Base-by-base conservation (phyloP, 106 monocot genomes). In the Xerophyta viscosa region DNA sequence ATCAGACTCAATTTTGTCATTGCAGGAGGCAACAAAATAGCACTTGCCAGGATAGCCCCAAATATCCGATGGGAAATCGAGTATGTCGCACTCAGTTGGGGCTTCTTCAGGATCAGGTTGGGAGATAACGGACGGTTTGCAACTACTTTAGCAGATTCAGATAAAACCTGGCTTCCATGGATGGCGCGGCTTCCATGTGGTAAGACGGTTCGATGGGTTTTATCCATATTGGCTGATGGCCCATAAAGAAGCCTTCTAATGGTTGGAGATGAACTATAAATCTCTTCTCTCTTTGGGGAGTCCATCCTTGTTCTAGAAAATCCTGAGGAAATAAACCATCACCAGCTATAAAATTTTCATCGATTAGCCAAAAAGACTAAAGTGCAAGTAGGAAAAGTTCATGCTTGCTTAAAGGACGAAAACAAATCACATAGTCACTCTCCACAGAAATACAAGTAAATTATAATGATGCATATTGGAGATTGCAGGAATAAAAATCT, bases 61-160 rank as follows among this genome's bases (percentile, higher is more conserved):
- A 78, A 74, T 30, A 77, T 84, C 20, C 79, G 71, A 51, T 84
- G 84, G 6, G 84, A 84, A 28, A 84, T 84, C 4, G 84, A 84
- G 26, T 70, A 84, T 14, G 84, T 75, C 2, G 84, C 84, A 39
- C 68, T 60, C 29, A 84, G 48, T 60, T 84, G 84, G 24, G 84
- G 79, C 62, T 84, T 84, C 68, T 84, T 84, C 25, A 79, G 21
- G 37, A 71, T 71, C 25, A 84, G 65, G 65, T 84, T 79, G 29
- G 84, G 75, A n/a, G 84, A 85, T 24, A 85, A 55, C 26, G 84
- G 84, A 11, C 84, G 79, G 42, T 85, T 85, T 14, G 65, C 37
- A 27, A 52, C 63, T 37, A 37, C 78, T 39, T 67, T 78, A 17
- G 48, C 36, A 12, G 83, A 54, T 20, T 62, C 62, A 26, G 69